Percentiles rank a stretch among this genome's conserved stretches.
phyloP scores from a whole-genome alignment of 2,329 filamentous ascomycete genomes.

The Talaromyces sp. region DNA sequence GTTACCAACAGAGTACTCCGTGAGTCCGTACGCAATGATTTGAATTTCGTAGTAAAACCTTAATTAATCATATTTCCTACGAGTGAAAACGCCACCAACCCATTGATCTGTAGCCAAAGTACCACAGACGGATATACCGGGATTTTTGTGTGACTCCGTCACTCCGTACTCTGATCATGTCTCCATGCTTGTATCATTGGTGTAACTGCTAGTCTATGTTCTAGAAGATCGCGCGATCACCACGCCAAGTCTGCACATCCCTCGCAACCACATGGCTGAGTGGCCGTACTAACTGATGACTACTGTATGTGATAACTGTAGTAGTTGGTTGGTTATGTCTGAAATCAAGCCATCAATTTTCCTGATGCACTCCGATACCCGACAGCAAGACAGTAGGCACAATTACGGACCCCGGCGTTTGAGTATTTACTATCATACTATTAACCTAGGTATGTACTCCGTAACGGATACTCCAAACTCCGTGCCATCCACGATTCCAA shows the following conservation, averaged over 20 bases:
- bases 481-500: neutral
- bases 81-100: neutral
- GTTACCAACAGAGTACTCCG: neutral
- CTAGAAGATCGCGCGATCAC: constrained; percentile 10
- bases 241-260: constrained; percentile 3
- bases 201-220: neutral
- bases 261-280: constrained; percentile 9
- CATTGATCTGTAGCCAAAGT: neutral
- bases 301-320: too few species aligned
- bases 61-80: neutral
- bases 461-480: too few species aligned
- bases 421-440: too few species aligned
- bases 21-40: neutral
- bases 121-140: neutral
- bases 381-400: neutral
- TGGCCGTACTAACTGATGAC: neutral
- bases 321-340: too few species aligned
- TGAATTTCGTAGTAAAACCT: neutral
- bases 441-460: too few species aligned
- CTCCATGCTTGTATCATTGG: neutral
- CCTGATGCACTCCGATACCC: too few species aligned
- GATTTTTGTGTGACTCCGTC: too few species aligned
- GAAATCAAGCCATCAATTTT: too few species aligned
- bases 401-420: neutral
- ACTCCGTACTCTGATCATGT: too few species aligned